These are phyloP conservation scores for Sporothrix phasma DNA, from an alignment of 2,329 filamentous ascomycete species.

Conservation along the genomic window DNA sequence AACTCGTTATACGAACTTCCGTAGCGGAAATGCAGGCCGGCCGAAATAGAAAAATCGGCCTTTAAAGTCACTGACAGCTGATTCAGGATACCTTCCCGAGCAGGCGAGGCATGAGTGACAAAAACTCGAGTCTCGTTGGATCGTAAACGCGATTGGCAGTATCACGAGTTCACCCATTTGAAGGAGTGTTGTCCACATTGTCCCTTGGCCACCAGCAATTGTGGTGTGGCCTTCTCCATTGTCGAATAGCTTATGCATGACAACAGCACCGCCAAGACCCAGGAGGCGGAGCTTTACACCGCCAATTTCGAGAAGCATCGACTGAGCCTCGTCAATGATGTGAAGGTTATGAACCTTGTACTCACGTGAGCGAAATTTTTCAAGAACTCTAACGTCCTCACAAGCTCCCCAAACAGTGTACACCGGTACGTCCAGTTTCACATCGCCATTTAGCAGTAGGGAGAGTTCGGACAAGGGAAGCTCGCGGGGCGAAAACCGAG, in stretches of 20 bases:
- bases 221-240: conserved; percentile 97
- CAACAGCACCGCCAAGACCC: conserved; percentile 87
- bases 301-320: conserved; percentile 85
- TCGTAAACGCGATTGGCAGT: conserved; percentile 98
- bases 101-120: conserved; percentile 92
- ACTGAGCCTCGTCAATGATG: conserved; percentile 97
- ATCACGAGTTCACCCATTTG: conserved; percentile 97
- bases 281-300: conserved; percentile 92
- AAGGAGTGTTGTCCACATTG: conserved; percentile 97
- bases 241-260: conserved; percentile 99
- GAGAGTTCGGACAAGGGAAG: conserved; percentile 89
- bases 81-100: conserved; percentile 91
- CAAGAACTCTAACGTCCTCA: conserved; percentile 92
- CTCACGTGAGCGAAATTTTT: conserved; percentile 94
- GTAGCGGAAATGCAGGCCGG: conserved; percentile 95
- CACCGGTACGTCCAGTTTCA: conserved; percentile 90
- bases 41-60: conserved; percentile 95
- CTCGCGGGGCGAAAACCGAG: conserved; percentile 69
- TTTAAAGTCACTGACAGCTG: conserved; percentile 96
- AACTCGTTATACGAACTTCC: conserved; percentile 99
- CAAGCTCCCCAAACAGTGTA: conserved; percentile 99
- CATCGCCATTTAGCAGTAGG: conserved; percentile 74
- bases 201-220: conserved; percentile 94
- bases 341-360: conserved; percentile 97
- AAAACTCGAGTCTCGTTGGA: conserved; percentile 96